Conservation (phyloP, 495 filamentous ascomycete species). For the Sordaria brevicollis region DNA sequence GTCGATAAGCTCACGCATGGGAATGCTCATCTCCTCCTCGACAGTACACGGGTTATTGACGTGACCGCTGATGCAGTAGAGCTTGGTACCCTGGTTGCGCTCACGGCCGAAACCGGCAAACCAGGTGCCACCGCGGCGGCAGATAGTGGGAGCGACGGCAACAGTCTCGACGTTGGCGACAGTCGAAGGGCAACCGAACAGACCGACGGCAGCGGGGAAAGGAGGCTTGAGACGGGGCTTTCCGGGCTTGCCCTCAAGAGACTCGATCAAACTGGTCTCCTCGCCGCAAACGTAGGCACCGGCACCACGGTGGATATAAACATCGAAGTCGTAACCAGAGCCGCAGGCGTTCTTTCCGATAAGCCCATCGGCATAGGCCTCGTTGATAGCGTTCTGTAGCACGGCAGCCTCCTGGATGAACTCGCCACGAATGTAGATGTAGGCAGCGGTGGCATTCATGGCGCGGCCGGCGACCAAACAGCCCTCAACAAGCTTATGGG, state of each 20-base stretch:
- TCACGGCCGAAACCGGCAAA: conserved; percentile 89
- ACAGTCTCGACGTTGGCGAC: conserved; percentile 98
- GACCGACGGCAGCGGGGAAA: conserved; percentile 91
- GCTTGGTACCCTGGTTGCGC: conserved; percentile 91
- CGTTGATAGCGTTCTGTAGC: conserved; percentile 89
- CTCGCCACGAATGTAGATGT: conserved; percentile 99
- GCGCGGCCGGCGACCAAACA: conserved; percentile 92
- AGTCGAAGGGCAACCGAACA: conserved; percentile 95
- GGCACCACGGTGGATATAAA: conserved; percentile 92
- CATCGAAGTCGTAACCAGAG: conserved; percentile 94
- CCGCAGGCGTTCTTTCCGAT: conserved; percentile 98
- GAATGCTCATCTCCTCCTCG: conserved; percentile 97
- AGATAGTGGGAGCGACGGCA: conserved; percentile 91
- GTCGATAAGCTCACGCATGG: conserved; percentile 88
- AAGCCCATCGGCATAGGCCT: conserved; percentile 85
- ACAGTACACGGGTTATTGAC: conserved; percentile 98
- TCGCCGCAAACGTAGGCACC: conserved; percentile 97
- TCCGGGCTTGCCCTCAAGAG: conserved; percentile 93
- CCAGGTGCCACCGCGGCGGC: conserved; percentile 84
- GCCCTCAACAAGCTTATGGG: conserved; percentile 95
- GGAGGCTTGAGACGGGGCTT: conserved; percentile 98
- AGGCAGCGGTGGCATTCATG: conserved; percentile 96
- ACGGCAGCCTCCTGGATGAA: conserved; percentile 96
- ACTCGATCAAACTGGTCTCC: conserved; percentile 96
- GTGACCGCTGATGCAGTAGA: conserved; percentile 96